Percentiles rank a stretch among this genome's conserved stretches.
phyloP scores from a whole-genome alignment of 768 basidiomycete species.

The Amanita muscaria region DNA sequence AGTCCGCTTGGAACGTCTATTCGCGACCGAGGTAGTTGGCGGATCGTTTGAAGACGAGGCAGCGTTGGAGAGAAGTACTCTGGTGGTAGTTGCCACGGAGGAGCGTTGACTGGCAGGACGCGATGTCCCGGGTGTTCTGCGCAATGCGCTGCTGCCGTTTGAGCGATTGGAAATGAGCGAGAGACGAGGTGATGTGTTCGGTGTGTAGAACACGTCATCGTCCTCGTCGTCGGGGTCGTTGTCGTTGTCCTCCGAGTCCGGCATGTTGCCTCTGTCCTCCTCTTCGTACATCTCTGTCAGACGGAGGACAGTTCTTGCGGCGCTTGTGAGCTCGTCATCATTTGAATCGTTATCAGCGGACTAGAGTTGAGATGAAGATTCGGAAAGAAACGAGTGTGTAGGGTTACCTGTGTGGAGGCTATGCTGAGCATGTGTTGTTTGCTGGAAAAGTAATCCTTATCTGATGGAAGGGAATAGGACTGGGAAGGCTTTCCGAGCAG shows the following conservation, averaged over 20 bases:
- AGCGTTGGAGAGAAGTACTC: neutral
- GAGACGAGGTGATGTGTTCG: constrained; percentile 43
- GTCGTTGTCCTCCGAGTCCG: constrained; percentile 7
- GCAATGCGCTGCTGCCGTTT: constrained; percentile 9
- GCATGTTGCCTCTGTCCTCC: constrained; percentile 6
- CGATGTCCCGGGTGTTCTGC: neutral
- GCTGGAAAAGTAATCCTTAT: constrained; percentile 43
- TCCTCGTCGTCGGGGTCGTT: no score
- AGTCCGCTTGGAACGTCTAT: neutral
- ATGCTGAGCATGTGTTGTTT: constrained; percentile 44
- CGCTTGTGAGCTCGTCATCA: neutral
- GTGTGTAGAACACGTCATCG: constrained; percentile 51
- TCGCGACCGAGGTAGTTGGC: neutral
- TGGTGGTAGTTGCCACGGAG: constrained; percentile 2
- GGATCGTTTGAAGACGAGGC: neutral
- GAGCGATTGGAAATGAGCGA: constrained; percentile 29
- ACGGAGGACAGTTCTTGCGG: neutral
- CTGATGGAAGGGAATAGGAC: constrained; percentile 38
- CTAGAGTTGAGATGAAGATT: neutral
- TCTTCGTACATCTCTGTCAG: constrained; percentile 1
- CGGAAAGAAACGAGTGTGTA: neutral
- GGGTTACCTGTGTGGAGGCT: constrained; percentile 16
- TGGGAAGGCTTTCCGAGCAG: constrained; percentile 60
- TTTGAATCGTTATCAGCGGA: neutral
- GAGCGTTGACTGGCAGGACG: constrained; percentile 7